Evolutionary conservation across 2,329 filamentous ascomycete species (phyloP).

Genomic region (Xylaria sp.): DNA sequence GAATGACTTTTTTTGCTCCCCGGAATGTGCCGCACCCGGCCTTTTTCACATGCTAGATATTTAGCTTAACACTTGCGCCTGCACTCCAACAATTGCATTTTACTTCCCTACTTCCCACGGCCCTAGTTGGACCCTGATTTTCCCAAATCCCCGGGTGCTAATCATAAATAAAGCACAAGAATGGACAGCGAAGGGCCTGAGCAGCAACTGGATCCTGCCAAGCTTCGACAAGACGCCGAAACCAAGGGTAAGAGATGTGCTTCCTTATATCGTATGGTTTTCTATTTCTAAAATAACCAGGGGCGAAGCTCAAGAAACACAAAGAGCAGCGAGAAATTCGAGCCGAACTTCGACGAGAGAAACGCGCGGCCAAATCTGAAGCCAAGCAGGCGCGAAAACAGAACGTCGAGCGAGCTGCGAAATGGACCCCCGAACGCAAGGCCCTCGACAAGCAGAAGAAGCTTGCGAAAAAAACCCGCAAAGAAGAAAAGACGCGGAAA

Average conservation of each 20-base stretch:
- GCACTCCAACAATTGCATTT: background rate
- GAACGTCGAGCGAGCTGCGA: slow-evolving; percentile 40
- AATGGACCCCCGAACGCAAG: slow-evolving; percentile 44
- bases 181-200: slow-evolving; percentile 34
- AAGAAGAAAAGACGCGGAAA: slow-evolving; percentile 47
- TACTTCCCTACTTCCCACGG: background rate
- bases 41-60: background rate
- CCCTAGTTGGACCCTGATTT: background rate
- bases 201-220: slow-evolving; percentile 34
- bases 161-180: background rate
- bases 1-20: slow-evolving; percentile 26
- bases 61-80: background rate
- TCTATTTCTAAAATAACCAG: slow-evolving; percentile 32
- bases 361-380: slow-evolving; percentile 45
- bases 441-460: slow-evolving; percentile 44
- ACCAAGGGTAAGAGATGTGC: slow-evolving; percentile 30
- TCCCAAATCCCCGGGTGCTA: background rate
- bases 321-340: slow-evolving; percentile 37
- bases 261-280: background rate
- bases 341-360: slow-evolving; percentile 44
- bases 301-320: slow-evolving; percentile 38
- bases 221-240: slow-evolving; percentile 33
- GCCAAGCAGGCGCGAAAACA: slow-evolving; percentile 48
- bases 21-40: background rate
- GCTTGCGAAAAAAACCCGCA: slow-evolving; percentile 35